A percentile compares a stretch with the other conserved stretches of the same genome.
Conservation (phyloP, 345 rosid genomes). For the Acer yangbiense region DNA sequence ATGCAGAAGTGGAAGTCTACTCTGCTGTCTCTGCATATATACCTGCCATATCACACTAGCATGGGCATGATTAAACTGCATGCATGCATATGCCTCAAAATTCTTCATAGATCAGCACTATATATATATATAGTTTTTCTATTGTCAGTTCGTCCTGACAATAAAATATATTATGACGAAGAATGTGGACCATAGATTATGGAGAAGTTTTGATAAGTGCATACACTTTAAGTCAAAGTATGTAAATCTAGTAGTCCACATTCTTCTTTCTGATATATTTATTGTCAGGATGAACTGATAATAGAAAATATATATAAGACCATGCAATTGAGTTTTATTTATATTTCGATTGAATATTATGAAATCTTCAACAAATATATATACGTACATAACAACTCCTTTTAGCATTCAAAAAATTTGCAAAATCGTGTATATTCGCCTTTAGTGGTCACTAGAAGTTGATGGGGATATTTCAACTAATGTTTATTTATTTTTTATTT, state of each 20-base stretch:
- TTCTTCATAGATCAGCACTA: neutral
- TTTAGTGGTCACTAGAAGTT: neutral
- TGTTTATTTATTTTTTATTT: neutral
- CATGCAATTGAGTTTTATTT: neutral
- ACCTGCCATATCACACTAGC: neutral
- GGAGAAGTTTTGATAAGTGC: no score
- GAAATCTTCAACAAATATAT: neutral
- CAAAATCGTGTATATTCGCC: neutral
- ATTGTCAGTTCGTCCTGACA: no score
- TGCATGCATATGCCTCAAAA: neutral
- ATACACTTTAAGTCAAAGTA: no score
- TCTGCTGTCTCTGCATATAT: neutral
- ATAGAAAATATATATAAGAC: neutral
- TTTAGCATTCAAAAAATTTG: neutral
- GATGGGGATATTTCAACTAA: neutral
- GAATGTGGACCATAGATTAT: no score
- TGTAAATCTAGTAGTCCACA: no score
- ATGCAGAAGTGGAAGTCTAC: slow-evolving; percentile 26
- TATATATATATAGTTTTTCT: no score
- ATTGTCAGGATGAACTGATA: no score
- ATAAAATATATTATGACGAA: no score
- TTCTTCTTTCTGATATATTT: no score
- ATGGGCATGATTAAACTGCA: neutral
- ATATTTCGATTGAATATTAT: neutral
- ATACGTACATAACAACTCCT: neutral